These are phyloP conservation scores for Coniella lustricola DNA, from an alignment of 2,329 filamentous ascomycete species.

Conservation along the genomic window DNA sequence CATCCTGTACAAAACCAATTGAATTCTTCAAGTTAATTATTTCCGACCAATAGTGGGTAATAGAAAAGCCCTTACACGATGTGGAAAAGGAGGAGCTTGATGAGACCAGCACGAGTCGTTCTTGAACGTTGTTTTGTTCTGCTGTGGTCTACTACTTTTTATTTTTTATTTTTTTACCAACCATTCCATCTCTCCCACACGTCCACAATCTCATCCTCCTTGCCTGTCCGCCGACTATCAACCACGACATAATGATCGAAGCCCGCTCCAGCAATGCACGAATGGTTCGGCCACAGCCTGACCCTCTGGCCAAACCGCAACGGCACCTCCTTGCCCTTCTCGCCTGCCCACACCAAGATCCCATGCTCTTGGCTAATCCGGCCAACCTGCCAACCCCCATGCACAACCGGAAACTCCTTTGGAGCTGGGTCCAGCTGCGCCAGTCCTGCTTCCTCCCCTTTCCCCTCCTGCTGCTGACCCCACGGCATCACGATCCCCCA, in stretches of 20 bases:
- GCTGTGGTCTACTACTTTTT: not conserved
- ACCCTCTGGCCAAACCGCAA: constrained; percentile 60
- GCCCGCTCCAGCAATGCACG: constrained; percentile 66
- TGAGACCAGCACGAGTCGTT: too few relatives aligned
- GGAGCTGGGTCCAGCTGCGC: constrained; percentile 30
- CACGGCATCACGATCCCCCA: constrained; percentile 65
- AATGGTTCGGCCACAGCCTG: constrained; percentile 72
- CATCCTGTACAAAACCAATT: constrained; percentile 2
- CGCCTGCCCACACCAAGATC: constrained; percentile 55
- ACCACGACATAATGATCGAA: constrained; percentile 70
- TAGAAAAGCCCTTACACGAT: too few relatives aligned
- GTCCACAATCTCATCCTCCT: constrained; percentile 60
- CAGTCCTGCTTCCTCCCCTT: constrained; percentile 15
- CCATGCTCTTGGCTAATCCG: constrained; percentile 75
- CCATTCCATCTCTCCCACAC: constrained; percentile 67
- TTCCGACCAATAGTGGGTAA: not conserved
- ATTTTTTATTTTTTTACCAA: constrained; percentile 41
- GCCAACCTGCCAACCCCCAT: constrained; percentile 58
- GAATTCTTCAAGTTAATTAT: constrained; percentile 2
- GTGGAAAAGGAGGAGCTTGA: too few relatives aligned
- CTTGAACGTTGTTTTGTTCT: not conserved
- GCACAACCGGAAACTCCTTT: constrained; percentile 33
- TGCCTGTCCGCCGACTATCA: constrained; percentile 49
- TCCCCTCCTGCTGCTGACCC: too few relatives aligned
- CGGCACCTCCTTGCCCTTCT: constrained; percentile 37